phyloP scores from a whole-genome alignment of 2,329 filamentous ascomycete species.

The Chlorencoelia australis region DNA sequence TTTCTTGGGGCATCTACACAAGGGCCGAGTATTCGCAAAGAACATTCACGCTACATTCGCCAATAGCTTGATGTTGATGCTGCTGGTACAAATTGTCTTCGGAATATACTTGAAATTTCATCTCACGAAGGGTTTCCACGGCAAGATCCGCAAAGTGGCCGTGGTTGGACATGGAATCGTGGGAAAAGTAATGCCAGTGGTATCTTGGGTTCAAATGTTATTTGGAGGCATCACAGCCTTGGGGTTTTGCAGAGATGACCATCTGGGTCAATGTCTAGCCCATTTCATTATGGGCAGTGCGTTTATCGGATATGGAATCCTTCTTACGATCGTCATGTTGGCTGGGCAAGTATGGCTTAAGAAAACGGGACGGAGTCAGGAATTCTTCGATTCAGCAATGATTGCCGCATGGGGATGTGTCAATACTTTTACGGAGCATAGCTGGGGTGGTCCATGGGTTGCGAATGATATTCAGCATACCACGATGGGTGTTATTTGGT shows the following conservation, averaged over 20 bases:
- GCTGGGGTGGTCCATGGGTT: slow-evolving; percentile 84
- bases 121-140: slow-evolving; percentile 74
- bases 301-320: slow-evolving; percentile 86
- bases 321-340: slow-evolving; percentile 76
- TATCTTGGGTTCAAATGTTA: slow-evolving; percentile 87
- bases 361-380: slow-evolving; percentile 75
- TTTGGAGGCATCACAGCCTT: slow-evolving; percentile 89
- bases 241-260: slow-evolving; percentile 87
- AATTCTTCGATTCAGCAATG: slow-evolving; percentile 88
- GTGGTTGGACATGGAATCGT: slow-evolving; percentile 68
- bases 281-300: slow-evolving; percentile 99
- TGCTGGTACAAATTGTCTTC: slow-evolving; percentile 66
- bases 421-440: slow-evolving; percentile 96
- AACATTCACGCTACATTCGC: slow-evolving; percentile 81
- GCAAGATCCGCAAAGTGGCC: slow-evolving; percentile 61
- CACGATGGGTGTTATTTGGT: slow-evolving; percentile 99
- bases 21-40: slow-evolving; percentile 71
- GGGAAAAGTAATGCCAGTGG: slow-evolving; percentile 78
- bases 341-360: slow-evolving; percentile 84
- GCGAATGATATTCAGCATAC: slow-evolving; percentile 96
- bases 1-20: slow-evolving; percentile 84
- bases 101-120: slow-evolving; percentile 86
- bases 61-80: slow-evolving; percentile 67
- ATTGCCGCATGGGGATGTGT: slow-evolving; percentile 94
- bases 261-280: slow-evolving; percentile 83